phyloP scores from a whole-genome alignment of 805 yeast species.

The Cyberlindnera mississippiensis region DNA sequence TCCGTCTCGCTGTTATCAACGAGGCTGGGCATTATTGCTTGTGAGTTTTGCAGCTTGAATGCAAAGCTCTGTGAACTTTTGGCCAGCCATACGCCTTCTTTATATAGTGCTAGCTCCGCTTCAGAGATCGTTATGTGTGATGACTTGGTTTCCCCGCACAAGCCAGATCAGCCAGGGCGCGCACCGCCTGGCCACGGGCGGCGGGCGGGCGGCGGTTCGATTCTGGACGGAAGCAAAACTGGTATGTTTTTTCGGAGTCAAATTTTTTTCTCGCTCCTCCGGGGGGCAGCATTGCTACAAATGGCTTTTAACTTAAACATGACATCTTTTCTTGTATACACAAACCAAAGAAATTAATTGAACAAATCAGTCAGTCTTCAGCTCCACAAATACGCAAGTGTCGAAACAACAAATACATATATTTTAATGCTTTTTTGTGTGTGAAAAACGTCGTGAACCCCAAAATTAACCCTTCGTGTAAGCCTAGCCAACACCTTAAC shows the following conservation, averaged over 20 bases:
- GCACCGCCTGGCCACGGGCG: conserved; percentile 9
- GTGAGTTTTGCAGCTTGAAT: too few species aligned
- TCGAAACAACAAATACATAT: conserved; percentile 15
- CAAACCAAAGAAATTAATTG: conserved; percentile 6
- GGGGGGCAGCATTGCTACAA: too few species aligned
- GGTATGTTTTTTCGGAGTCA: too few species aligned
- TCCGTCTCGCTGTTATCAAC: too few species aligned
- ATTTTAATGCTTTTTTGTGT: conserved; percentile 14
- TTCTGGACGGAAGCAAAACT: not conserved
- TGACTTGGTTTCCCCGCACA: too few species aligned
- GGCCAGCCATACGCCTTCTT: not conserved
- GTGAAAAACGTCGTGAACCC: conserved; percentile 16
- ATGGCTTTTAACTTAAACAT: conserved; percentile 5
- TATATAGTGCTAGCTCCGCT: not conserved
- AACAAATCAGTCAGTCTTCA: not conserved
- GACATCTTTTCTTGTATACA: conserved; percentile 16
- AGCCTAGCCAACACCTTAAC: conserved; percentile 52
- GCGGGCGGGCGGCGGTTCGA: conserved; percentile 3
- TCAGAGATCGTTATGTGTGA: too few species aligned
- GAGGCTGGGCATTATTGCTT: not conserved
- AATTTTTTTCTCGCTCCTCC: too few species aligned
- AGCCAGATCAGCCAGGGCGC: too few species aligned
- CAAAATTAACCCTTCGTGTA: conserved; percentile 12
- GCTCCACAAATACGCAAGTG: conserved; percentile 1
- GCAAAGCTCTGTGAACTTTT: too few species aligned